Evolutionary conservation across 2,329 filamentous ascomycete genomes (phyloP), one percentile per base, ranked within the genome.

Genomic region (Trichoderma afroharzianum): DNA sequence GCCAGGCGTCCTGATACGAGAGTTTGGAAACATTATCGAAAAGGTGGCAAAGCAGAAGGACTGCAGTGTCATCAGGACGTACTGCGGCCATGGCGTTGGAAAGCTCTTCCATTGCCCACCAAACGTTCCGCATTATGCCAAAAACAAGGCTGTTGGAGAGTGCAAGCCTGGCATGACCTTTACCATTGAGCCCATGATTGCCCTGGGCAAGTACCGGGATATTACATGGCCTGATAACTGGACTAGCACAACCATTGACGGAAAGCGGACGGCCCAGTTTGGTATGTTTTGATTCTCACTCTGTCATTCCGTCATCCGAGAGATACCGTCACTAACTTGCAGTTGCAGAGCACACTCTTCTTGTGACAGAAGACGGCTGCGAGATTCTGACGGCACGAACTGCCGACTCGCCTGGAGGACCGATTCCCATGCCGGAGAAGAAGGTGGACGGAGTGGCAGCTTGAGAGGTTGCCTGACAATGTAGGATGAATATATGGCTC

Each of bases 151-250:
- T 0, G 92, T 98, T 1, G 96, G 96, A 63, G 90, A 93, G 76
- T 96, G 95, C 72, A 98, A 98, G 84, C 91, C 93, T 0, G 96
- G 96, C 68, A 98, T 98, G 94, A 97, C 94, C 74, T 99, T 99
- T 78, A 99, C 96, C 0, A 99, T 99, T 73, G 96, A 99, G 84
- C 96, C 96, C 18, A 99, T 99, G 96, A 95, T 99, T 80, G 94
- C 94, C 53, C 82, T 98, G 70, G 96, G 96, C 72, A 95, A 93
- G 73, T 93, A 97, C 82, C 90, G 90, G 74, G 96, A 99, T 79
- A 92, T 96, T 80, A 98, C 94, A 0, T 99, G 96, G 96, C 96
- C 96, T 0, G 96, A 99, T 80, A 94, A 98, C 84, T 99, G 96
- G 96, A 99, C 96, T 1, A 97, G 94, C 82, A 93, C 93, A 6